Evolutionary conservation across 768 basidiomycete genomes (phyloP), one percentile per base, ranked within the genome.

Genomic region (Lanmaoa rubissima): DNA sequence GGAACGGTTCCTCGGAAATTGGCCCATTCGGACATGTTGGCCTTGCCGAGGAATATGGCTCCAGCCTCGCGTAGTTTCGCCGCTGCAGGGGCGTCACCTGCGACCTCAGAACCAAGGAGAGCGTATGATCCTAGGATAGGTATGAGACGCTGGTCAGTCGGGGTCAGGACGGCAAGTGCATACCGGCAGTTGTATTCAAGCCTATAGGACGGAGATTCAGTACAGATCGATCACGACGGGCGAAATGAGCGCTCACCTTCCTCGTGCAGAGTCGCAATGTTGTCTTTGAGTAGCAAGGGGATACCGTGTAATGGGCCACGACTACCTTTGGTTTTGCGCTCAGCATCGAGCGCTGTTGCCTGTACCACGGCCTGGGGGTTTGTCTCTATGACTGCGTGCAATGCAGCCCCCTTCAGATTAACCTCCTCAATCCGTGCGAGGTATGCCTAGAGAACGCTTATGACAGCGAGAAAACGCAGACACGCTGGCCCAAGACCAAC

Each of bases 401-500:
- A 72, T 39, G 70, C 72, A 8, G 84, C 78, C 1, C 85, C 85
- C 55, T 82, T 71, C 28, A 80, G 59, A 62, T 88, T 87, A 21
- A 87, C 86, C 61, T 87, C 84, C 13, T 85, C 82, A 32, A 87
- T 85, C 1, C 85, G 78, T 10, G 82, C 79, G 60, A 86, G 76
- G 65, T 88, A 87, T 2, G 84, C 84, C 86, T 88, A 59, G 11
- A 31, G 10, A 55, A 34, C 11, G 14, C 9, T 10, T 32, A 50
- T 48, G 34, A 36, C 5, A 26, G 8, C 2, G 17, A 34, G 26
- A 48, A 44, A 44, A 10, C 5, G 32, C 28, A 35, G 36, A 48
- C 13, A 26, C 2, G 7, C 1, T n/a, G 5, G 21, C 1, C 26
- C 4, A 21, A 11, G 21, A 53, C 51, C 35, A 40, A 82, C 85